Percentiles rank a stretch among this genome's conserved stretches.
Evolutionary conservation across 441 rosid species (phyloP).

Genomic region (Erodium moschatum): DNA sequence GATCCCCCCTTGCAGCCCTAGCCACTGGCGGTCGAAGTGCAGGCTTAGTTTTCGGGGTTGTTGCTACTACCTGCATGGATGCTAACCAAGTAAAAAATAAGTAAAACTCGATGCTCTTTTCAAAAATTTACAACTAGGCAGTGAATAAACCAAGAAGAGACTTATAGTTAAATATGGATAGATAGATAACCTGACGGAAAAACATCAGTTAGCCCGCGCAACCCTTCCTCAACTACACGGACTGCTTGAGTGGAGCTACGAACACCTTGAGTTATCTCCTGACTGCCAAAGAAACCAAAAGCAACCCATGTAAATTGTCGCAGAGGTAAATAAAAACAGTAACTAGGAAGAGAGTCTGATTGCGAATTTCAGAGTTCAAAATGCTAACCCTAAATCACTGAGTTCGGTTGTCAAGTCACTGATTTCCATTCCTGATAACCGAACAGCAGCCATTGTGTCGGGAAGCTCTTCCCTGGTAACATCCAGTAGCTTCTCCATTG

Average conservation of each 20-base stretch:
- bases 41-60: constrained; percentile 27
- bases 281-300: constrained; percentile 33
- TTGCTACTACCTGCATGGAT: constrained; percentile 47
- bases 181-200: constrained; percentile 44
- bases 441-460: constrained; percentile 80
- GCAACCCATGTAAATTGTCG: not conserved
- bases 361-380: not conserved
- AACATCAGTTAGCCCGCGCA: constrained; percentile 45
- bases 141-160: not conserved
- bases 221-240: constrained; percentile 72
- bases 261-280: constrained; percentile 76
- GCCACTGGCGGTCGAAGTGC: constrained; percentile 47
- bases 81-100: constrained; percentile 58
- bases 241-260: constrained; percentile 65
- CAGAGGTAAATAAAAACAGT: not conserved
- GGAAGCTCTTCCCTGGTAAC: constrained; percentile 80
- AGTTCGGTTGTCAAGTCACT: constrained; percentile 85
- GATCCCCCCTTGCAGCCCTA: constrained; percentile 41
- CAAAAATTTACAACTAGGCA: not conserved
- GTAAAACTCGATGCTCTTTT: constrained; percentile 29
- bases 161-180: not conserved
- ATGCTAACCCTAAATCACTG: constrained; percentile 66
- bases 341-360: not conserved
- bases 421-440: constrained; percentile 87
- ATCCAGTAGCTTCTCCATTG: constrained; percentile 75